phyloP scores from a whole-genome alignment of 164 flowering plant genomes.

The Nymphaea thermarum region DNA sequence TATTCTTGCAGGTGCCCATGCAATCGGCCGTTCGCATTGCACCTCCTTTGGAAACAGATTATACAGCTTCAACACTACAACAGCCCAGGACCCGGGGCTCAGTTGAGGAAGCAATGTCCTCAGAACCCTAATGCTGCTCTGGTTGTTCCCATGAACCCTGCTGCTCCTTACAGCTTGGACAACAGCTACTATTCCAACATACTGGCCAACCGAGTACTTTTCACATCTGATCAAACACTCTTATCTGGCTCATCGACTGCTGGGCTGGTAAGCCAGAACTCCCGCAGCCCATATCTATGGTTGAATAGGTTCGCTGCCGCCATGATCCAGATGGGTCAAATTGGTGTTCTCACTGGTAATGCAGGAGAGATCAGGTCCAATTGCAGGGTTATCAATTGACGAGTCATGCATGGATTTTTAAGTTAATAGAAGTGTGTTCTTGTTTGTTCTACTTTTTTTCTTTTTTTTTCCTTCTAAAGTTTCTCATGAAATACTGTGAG shows the following conservation, averaged over 20 bases:
- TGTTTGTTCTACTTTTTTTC: no score
- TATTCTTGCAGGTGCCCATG: slow-evolving; percentile 42
- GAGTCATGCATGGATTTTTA: background rate
- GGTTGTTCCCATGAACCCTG: slow-evolving; percentile 35
- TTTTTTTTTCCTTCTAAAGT: no score
- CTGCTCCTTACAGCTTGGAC: slow-evolving; percentile 24
- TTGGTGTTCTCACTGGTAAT: slow-evolving; percentile 42
- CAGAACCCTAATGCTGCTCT: slow-evolving; percentile 11
- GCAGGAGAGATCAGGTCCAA: slow-evolving; percentile 39
- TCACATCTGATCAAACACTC: slow-evolving; percentile 51
- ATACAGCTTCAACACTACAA: slow-evolving; percentile 28
- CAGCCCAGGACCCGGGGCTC: slow-evolving; percentile 27
- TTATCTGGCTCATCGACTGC: slow-evolving; percentile 22
- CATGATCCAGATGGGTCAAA: slow-evolving; percentile 56
- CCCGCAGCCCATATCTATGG: slow-evolving; percentile 18
- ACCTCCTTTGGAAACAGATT: slow-evolving; percentile 26
- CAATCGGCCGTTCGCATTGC: slow-evolving; percentile 49
- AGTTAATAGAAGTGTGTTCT: background rate
- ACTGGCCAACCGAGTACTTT: slow-evolving; percentile 23
- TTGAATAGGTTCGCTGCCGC: slow-evolving; percentile 30
- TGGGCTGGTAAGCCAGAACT: slow-evolving; percentile 26
- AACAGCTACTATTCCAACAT: slow-evolving; percentile 25
- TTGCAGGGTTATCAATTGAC: slow-evolving; percentile 37
- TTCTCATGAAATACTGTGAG: no score
- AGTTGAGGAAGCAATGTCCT: slow-evolving; percentile 33